A percentile compares a stretch with the other conserved stretches of the same genome.
phyloP scores from a whole-genome alignment of 306 rosid genomes.

The Corylus americana region DNA sequence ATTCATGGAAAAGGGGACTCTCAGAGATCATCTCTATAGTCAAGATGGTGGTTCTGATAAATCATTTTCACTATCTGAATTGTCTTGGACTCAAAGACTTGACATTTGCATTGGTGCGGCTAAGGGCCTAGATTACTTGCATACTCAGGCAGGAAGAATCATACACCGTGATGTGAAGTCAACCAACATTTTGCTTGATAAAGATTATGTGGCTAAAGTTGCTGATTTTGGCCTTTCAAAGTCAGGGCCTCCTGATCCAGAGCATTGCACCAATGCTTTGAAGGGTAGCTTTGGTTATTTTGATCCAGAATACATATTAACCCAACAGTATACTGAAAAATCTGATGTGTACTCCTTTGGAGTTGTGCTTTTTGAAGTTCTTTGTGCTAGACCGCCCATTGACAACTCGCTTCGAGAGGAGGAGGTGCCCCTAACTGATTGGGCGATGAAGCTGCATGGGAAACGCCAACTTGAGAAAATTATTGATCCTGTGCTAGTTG shows the following conservation, averaged over 20 bases:
- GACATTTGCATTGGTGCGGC: slow-evolving; percentile 22
- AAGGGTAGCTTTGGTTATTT: slow-evolving; percentile 59
- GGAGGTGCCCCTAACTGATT: slow-evolving; percentile 43
- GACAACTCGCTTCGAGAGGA: slow-evolving; percentile 31
- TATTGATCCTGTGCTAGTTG: slow-evolving; percentile 40
- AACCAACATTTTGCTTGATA: slow-evolving; percentile 23
- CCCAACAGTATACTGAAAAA: too few species aligned
- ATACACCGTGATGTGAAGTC: slow-evolving; percentile 26
- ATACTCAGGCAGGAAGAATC: not conserved
- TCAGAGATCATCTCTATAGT: slow-evolving; percentile 13
- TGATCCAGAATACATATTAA: slow-evolving; percentile 10
- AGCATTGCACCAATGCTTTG: too few species aligned
- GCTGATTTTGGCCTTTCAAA: slow-evolving; percentile 57
- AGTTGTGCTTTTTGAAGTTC: slow-evolving; percentile 52
- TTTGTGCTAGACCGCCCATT: slow-evolving; percentile 52
- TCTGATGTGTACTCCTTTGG: slow-evolving; percentile 51
- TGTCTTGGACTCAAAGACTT: slow-evolving; percentile 26
- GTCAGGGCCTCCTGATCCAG: slow-evolving; percentile 42
- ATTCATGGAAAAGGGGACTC: slow-evolving; percentile 22
- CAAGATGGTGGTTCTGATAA: not conserved
- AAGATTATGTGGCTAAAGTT: slow-evolving; percentile 46
- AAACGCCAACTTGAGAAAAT: slow-evolving; percentile 38
- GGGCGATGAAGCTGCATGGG: slow-evolving; percentile 44
- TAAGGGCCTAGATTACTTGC: slow-evolving; percentile 13
- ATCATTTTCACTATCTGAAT: not conserved